Conservation (phyloP, 202 grass and related monocot species). For the Schoenoplectus triqueter region DNA sequence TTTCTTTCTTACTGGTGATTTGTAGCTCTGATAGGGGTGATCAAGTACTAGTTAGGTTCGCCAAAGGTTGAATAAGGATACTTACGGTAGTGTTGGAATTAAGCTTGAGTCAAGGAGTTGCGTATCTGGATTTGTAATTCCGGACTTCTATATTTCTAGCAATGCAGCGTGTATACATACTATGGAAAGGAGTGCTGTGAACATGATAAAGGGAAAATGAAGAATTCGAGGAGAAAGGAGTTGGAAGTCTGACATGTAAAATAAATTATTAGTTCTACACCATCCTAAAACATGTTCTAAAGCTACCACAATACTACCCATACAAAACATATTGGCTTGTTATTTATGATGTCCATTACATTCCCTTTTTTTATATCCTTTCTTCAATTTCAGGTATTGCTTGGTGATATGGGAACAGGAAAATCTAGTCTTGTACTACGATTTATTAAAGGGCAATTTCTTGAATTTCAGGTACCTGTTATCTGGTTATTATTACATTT, state of each 20-base stretch:
- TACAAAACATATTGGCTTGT: not conserved
- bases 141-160: conserved; percentile 9
- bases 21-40: not conserved
- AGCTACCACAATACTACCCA: not conserved
- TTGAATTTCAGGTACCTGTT: conserved; percentile 71
- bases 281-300: not conserved
- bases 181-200: not conserved
- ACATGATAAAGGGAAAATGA: not conserved
- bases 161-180: not conserved
- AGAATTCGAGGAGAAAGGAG: conserved; percentile 7
- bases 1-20: not conserved
- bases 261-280: not conserved
- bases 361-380: not conserved
- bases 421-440: conserved; percentile 92
- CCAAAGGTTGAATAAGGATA: not conserved
- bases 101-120: not conserved
- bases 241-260: not conserved
- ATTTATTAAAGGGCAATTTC: conserved; percentile 85
- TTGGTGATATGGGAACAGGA: conserved; percentile 80
- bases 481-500: too few relatives aligned
- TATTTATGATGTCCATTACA: not conserved
- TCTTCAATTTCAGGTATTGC: conserved; percentile 59
- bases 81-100: not conserved
- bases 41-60: not conserved
- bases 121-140: not conserved